These are phyloP conservation scores for Diacronema lutheri DNA, from an alignment of 78 protist species.

Conservation along the genomic window DNA sequence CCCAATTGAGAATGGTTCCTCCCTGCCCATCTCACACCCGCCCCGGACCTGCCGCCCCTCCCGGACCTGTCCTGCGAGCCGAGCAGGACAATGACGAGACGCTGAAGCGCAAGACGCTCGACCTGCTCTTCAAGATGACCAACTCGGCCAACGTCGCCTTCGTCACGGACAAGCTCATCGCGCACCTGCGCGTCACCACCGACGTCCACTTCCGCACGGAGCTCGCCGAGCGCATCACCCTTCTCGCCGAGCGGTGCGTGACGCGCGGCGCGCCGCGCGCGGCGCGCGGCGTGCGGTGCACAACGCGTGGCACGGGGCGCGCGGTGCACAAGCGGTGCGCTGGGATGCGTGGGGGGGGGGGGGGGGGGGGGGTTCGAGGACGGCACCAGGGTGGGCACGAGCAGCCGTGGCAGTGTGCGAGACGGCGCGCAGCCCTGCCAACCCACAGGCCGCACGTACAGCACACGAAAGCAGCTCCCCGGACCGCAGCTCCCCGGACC, in stretches of 20 bases:
- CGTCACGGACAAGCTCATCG: conserved; percentile 61
- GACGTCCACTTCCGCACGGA: conserved; percentile 63
- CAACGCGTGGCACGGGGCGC: no score
- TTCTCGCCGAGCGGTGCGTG: conserved; percentile 73
- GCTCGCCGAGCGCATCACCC: conserved; percentile 55
- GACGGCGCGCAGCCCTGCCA: no score
- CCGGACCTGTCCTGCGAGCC: no score
- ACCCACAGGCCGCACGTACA: no score
- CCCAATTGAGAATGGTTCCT: no score
- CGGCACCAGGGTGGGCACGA: background rate
- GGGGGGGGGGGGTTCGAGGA: no score
- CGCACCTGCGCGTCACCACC: conserved; percentile 44
- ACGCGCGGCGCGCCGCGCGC: no score
- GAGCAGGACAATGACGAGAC: conserved; percentile 19
- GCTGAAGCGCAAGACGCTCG: conserved; percentile 61
- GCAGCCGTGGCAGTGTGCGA: no score
- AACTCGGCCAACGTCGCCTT: conserved; percentile 73
- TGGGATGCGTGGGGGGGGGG: no score
- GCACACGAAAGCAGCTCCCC: background rate
- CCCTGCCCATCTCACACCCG: no score
- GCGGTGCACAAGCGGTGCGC: background rate
- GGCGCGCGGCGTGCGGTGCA: background rate
- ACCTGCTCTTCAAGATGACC: conserved; percentile 83
- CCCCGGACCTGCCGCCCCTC: no score
- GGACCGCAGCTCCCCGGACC: background rate